Percentiles rank a stretch among this genome's conserved stretches.
Evolutionary conservation across 495 filamentous ascomycete genomes (phyloP).

Genomic region (Hyaloscypha finlandica): DNA sequence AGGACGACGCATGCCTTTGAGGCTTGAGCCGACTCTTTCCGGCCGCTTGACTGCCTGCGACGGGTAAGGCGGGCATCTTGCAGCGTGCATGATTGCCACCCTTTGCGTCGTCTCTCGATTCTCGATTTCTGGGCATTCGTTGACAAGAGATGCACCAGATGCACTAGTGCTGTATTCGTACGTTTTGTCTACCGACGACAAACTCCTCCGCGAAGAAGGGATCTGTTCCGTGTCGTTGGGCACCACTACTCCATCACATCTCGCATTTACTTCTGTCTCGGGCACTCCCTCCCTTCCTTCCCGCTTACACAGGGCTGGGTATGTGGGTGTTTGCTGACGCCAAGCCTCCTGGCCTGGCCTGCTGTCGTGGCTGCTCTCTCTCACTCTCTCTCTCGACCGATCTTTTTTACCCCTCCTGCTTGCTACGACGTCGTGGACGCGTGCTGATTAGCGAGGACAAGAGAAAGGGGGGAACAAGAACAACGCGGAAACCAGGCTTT

Average conservation of each 20-base stretch:
- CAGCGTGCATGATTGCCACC: too few relatives aligned
- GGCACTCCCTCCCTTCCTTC: background rate
- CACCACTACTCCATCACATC: constrained; percentile 3
- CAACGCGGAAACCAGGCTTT: too few relatives aligned
- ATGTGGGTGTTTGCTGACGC: background rate
- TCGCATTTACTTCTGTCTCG: constrained; percentile 5
- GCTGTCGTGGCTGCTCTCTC: background rate
- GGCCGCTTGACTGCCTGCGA: constrained; percentile 16
- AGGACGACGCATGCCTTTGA: background rate
- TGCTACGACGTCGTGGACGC: too few relatives aligned
- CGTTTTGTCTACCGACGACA: background rate
- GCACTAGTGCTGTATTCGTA: too few relatives aligned
- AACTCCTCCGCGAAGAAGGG: background rate
- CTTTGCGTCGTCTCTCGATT: too few relatives aligned
- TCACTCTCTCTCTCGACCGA: background rate
- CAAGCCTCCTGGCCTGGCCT: background rate
- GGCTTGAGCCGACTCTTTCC: constrained; percentile 32
- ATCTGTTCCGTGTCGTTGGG: background rate
- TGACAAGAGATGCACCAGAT: too few relatives aligned
- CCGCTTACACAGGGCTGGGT: background rate
- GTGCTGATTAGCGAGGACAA: background rate
- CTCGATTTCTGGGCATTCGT: too few relatives aligned
- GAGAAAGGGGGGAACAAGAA: constrained; percentile 10
- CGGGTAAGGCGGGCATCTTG: constrained; percentile 8
- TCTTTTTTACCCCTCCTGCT: background rate